Base-by-base conservation (phyloP, 495 filamentous ascomycete genomes). In the Neurospora pannonica region DNA sequence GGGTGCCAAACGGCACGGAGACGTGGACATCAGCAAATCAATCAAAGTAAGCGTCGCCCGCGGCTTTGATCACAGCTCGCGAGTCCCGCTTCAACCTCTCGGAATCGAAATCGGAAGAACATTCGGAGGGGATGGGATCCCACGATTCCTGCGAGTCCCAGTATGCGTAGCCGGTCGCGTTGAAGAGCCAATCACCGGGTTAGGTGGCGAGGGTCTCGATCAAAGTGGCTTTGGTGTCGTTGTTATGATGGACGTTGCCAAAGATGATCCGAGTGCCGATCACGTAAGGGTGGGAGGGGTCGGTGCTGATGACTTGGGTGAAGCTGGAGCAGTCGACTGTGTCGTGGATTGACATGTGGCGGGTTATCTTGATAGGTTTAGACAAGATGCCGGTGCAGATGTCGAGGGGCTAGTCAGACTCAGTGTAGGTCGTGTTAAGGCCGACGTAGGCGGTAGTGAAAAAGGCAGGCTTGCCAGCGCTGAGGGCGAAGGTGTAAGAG, bases 181-280 rank as follows among this genome's bases (percentile, higher is more conserved):
- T 86, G 79, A 87, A 87, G 7, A 85, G 79, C 85, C 86, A 86
- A 71, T 84, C 81, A 36, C 82, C 83, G 60, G 81, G 81, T 67
- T 82, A 83, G 11, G 83, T 83, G 43, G 83, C 83, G 17, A 88
- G 77, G 10, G 81, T 81, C 78, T 87, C 86, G 43, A 88, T 80
- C 71, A 77, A 62, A 39, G 72, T 71, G 38, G 77, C 71, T n/a
- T 79, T 80, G 31, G 78, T 73, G 46, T 82, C 79, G 38, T 38
- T 38, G 38, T 75, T 77, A 2, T 42, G 40, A 6, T 19, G 40
- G 6, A 19, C 6, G 6, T 42, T 42, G 15, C 40, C 17, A 72
- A 83, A 80, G 39, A 82, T 79, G 70, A 86, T 79, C 74, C 85
- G 86, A 10, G 86, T 87, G 71, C 82, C 85, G 73, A 88, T 80